A percentile compares a stretch with the other conserved stretches of the same genome.
Conservation (phyloP, 495 filamentous ascomycete genomes). For the Thozetella sp. region DNA sequence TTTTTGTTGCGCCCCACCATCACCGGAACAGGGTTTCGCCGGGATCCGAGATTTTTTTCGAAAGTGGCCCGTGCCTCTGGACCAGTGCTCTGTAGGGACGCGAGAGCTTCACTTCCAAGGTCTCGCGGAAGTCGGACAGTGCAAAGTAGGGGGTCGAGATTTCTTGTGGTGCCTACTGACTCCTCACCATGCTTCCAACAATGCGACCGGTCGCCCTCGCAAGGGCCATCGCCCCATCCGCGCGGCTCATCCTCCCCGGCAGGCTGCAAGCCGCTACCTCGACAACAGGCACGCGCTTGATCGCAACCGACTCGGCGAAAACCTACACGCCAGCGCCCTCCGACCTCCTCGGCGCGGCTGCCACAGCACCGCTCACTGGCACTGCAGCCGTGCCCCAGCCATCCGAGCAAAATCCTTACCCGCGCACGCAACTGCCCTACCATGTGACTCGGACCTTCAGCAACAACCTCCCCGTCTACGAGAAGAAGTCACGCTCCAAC, state of each 20-base stretch:
- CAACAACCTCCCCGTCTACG: slow-evolving; percentile 80
- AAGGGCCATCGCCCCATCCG: neutral
- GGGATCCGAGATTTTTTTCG: slow-evolving; percentile 3
- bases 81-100: too few relatives aligned
- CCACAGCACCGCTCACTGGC: neutral
- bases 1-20: neutral
- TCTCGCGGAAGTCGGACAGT: too few relatives aligned
- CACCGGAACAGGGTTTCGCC: slow-evolving; percentile 5
- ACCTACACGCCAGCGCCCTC: neutral
- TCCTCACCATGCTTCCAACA: neutral
- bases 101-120: too few relatives aligned
- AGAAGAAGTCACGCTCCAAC: slow-evolving; percentile 15
- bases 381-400: neutral
- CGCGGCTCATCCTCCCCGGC: neutral
- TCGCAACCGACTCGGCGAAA: neutral
- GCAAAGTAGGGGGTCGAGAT: neutral
- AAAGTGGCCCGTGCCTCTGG: neutral
- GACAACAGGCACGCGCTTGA: neutral
- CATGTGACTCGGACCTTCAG: slow-evolving; percentile 70
- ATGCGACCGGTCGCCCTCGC: neutral
- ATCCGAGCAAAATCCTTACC: slow-evolving; percentile 6
- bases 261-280: neutral
- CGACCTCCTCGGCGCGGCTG: neutral
- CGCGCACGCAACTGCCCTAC: slow-evolving; percentile 52
- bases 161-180: neutral